Evolutionary conservation across 768 basidiomycete species (phyloP), one percentile per base, ranked within the genome.

Genomic region (Mycena rosella): DNA sequence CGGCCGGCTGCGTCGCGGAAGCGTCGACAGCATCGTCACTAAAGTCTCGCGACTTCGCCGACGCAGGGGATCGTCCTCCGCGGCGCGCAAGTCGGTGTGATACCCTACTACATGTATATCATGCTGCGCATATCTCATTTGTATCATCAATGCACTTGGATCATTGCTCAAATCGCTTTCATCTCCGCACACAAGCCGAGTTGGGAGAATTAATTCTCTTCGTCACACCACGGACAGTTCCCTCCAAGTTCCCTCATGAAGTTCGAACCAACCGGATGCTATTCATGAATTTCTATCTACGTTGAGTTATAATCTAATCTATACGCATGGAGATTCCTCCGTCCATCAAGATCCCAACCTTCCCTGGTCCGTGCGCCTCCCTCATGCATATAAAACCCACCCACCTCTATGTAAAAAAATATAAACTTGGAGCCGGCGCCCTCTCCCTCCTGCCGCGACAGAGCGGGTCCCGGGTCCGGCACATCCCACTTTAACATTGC

Each of bases 391-490:
- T n/a, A n/a, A n/a, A n/a, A n/a, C n/a, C n/a, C n/a, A n/a, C n/a
- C n/a, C n/a, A n/a, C n/a, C n/a, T n/a, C n/a, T n/a, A n/a, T n/a
- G n/a, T n/a, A n/a, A n/a, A n/a, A n/a, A n/a, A n/a, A n/a, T 22
- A n/a, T 6, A 36, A 54, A 54, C n/a, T 29, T 54, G 40, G 55
- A 18, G 55, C 55, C 55, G 34, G 38, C 18, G 38, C 40, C 26
- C 55, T 56, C 55, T 56, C 38, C 53, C 53, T 55, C 53, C 53
- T 55, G 53, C 53, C 53, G 53, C 36, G 34, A 38, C 10, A 55
- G 55, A 38, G 40, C 27, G 42, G 36, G 27, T 32, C 26, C 26
- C 55, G 20, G 55, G 34, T 3, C 20, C 40, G 18, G 53, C 2
- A n/a, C 22, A 22, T 36, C 20, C 53, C 32, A 24, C 53, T 22